These are phyloP conservation scores for Cyclocybe aegerita DNA, from an alignment of 768 basidiomycete species.

Conservation along the genomic window DNA sequence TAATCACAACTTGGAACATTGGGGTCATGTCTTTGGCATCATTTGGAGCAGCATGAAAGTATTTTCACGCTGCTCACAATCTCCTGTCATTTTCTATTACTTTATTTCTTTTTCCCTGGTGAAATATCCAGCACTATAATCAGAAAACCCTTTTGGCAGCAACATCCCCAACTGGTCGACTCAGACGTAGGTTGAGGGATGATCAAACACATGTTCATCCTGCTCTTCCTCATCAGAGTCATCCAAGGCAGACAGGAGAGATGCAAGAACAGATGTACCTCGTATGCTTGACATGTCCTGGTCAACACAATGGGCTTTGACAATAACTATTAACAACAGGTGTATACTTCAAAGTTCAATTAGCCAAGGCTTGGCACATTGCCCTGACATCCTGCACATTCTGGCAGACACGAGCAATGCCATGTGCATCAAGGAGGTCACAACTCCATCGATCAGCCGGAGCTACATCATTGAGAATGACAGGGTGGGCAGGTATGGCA, in stretches of 20 bases:
- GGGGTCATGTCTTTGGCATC: no score
- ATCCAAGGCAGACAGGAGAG: conserved; percentile 19
- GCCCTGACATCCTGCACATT: no score
- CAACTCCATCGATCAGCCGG: conserved; percentile 3
- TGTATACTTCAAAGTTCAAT: no score
- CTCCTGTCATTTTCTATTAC: no score
- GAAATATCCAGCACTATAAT: no score
- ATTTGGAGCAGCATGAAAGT: no score
- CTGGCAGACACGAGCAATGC: background rate
- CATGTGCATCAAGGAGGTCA: background rate
- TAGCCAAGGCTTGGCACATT: no score
- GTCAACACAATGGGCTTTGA: no score
- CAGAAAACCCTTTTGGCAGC: conserved; percentile 45
- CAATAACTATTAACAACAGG: no score
- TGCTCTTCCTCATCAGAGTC: conserved; percentile 34
- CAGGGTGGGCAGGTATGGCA: background rate
- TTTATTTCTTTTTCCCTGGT: no score
- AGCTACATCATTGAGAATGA: background rate
- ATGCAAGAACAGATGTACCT: conserved; percentile 4
- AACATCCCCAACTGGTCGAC: conserved; percentile 47
- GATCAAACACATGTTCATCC: conserved; percentile 46
- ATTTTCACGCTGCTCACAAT: no score
- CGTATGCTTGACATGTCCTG: conserved; percentile 61
- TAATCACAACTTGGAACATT: no score
- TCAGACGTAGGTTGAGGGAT: conserved; percentile 46